phyloP scores from a whole-genome alignment of 768 basidiomycete genomes.

The Albatrellus ellisii region DNA sequence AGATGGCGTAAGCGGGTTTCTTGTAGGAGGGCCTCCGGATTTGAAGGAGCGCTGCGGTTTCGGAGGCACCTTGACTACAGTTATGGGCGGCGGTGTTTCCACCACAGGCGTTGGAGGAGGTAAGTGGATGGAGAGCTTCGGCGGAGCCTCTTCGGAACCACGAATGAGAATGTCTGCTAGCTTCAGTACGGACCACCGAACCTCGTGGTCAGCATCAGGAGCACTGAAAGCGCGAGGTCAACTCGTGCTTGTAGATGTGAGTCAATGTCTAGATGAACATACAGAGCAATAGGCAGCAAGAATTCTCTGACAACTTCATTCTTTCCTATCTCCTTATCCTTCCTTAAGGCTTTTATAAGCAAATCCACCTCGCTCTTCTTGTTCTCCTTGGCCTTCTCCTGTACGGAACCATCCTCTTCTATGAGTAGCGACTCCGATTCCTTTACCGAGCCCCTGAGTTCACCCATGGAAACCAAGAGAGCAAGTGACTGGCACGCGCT shows the following conservation, averaged over 20 bases:
- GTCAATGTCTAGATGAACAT: too few species aligned
- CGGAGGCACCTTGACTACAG: slow-evolving; percentile 34
- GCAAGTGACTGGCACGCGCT: slow-evolving; percentile 80
- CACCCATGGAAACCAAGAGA: slow-evolving; percentile 78
- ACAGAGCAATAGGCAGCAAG: slow-evolving; percentile 76
- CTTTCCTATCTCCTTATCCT: slow-evolving; percentile 77
- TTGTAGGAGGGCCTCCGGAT: slow-evolving; percentile 21
- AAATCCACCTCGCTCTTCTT: slow-evolving; percentile 76
- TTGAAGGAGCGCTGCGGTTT: slow-evolving; percentile 21
- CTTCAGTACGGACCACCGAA: slow-evolving; percentile 86
- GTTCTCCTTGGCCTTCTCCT: slow-evolving; percentile 51
- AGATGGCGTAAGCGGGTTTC: slow-evolving; percentile 18
- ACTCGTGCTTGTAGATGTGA: too few species aligned
- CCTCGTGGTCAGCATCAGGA: slow-evolving; percentile 71
- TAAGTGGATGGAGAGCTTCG: slow-evolving; percentile 79
- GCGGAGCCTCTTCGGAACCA: slow-evolving; percentile 70
- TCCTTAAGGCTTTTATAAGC: slow-evolving; percentile 78
- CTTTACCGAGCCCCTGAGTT: slow-evolving; percentile 66
- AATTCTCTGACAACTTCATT: slow-evolving; percentile 68
- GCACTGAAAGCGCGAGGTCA: slow-evolving; percentile 29
- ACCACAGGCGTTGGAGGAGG: slow-evolving; percentile 50
- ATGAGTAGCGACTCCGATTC: slow-evolving; percentile 70
- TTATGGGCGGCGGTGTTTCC: slow-evolving; percentile 45
- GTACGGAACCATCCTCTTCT: slow-evolving; percentile 71
- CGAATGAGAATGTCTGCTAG: slow-evolving; percentile 81